Evolutionary conservation across 2,329 filamentous ascomycete genomes (phyloP), one percentile per base, ranked within the genome.

Genomic region (Trichoderma sp.): DNA sequence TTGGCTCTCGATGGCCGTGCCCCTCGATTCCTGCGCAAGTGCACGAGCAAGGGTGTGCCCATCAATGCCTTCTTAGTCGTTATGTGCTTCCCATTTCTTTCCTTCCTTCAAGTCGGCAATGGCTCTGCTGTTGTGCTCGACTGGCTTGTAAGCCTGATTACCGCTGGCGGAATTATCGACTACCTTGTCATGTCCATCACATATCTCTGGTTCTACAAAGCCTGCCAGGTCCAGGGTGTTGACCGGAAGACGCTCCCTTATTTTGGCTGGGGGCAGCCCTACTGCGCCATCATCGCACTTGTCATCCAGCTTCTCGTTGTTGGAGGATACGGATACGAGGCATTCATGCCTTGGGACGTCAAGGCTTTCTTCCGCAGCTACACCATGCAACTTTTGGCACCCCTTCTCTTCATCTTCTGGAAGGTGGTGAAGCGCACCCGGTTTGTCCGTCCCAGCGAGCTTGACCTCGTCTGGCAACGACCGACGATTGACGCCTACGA

Each of bases 401-500:
- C 84, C 8, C 74, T 86, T 39, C 77, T 87, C 32, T 90, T 84
- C 74, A 63, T 84, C 22, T 81, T 81, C 72, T 92, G 88, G 87
- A 92, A 92, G 78, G 8, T 91, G 1, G 22, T 87, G 75, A 87
- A 88, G 79, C 81, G 80, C 67, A 91, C 89, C 2, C 82, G 82
- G 68, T 79, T 85, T 61, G 79, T 88, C 19, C 78, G 78, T 2
- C 79, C 88, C 0, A 74, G 80, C 5, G 84, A 90, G 73, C 82
- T 83, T 3, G 87, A 90, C 72, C 80, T 90, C 17, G 78, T 87
- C 50, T 86, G 86, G 87, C 83, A 90, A 72, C 80, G 83, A n/a
- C 86, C 86, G 25, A 72, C 81, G 25, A 85, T 89, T 66, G 87
- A 89, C 68, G 81, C 81, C 0, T 88, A 89, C 70, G 86, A 88